Evolutionary conservation across 495 filamentous ascomycete genomes (phyloP), one percentile per base, ranked within the genome.

Genomic region (Hyaloscypha bicolor): DNA sequence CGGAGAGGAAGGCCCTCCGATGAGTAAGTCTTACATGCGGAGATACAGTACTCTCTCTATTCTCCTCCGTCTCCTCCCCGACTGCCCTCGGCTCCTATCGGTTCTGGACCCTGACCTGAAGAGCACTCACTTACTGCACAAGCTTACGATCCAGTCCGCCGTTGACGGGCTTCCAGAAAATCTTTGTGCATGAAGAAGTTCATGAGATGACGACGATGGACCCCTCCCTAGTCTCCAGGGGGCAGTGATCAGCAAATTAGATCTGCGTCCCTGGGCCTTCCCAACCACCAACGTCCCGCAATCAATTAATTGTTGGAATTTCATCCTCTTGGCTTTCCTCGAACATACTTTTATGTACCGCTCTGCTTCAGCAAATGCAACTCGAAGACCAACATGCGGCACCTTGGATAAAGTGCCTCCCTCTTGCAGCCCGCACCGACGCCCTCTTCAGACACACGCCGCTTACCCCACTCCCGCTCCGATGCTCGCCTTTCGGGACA

Each of bases 151-250:
- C 35, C 11, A 3, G 42, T 48, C 42, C 42, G 42, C 42, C 42
- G 42, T 63, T 63, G 59, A 58, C 42, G 60, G 21, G 39, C 35
- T 68, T 68, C 60, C 52, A 68, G 65, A 68, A 68, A 31, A 31
- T 30, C 48, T 58, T 22, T 57, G 29, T 63, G 60, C 65, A 68
- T 68, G 32, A 64, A 14, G 39, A 21, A 37, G 30, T 12, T 39
- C 52, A 25, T 33, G 39, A 35, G 29, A 63, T 51, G 45, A 53
- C 61, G 45, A 52, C 9, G 61, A 32, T 53, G 39, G 14, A 9
- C 29, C 60, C 22, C 21, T 56, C 21, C 21, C 60, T 53, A 52
- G 60, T 53, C 60, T n/a, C 19, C 31, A 63, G 19, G 48, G 48
- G 60, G 45, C 31, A 63, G 60, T 19, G 53, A 56, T 56, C 53